Base-by-base conservation (phyloP, 1,284 basidiomycete genomes). In the Melampsora larici-populina region DNA sequence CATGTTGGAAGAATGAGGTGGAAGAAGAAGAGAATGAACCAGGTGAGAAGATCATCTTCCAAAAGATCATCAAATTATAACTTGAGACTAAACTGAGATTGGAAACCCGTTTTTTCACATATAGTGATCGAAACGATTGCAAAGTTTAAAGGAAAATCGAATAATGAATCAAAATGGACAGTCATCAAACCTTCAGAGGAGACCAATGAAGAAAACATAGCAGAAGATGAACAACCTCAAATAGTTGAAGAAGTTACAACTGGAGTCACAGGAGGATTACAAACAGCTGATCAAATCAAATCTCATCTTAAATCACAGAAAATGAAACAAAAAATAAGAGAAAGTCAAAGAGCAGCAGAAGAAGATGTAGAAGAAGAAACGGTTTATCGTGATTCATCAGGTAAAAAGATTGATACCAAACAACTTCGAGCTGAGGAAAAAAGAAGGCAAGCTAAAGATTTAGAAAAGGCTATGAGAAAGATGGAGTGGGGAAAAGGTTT, bases 401-500 rank as follows among this genome's bases (percentile, higher is more conserved):
- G 97, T 24, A 88, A 91, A 80, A 91, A 91, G 84, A 92, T 99
- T 74, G 94, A 99, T 81, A 89, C 92, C 66, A 91, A 91, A 82
- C 88, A 90, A 0, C 91, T 91, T 55, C 88, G 88, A 69, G 94
- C 91, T 21, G 93, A 95, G 81, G 92, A 92, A 49, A 90, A 90
- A 66, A 85, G 89, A 80, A 84, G 88, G 82, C 92, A 93, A 82
- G 87, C 91, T 33, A 91, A 92, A 82, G 86, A 87, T 79, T 89
- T 93, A 83, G 90, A 94, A 84, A 90, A 89, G 83, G 92, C 94
- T 82, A 90, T 90, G 72, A 88, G 90, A 84, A 94, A 93, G 86
- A 92, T 94, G 90, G 92, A 95, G 83, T 99, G 97, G 97, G 92
- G 92, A 0, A 97, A 95, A 84, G 97, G 97, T 31, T 82, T 97